phyloP scores from a whole-genome alignment of 2,329 filamentous ascomycete species.

The Monilinia fructigena region DNA sequence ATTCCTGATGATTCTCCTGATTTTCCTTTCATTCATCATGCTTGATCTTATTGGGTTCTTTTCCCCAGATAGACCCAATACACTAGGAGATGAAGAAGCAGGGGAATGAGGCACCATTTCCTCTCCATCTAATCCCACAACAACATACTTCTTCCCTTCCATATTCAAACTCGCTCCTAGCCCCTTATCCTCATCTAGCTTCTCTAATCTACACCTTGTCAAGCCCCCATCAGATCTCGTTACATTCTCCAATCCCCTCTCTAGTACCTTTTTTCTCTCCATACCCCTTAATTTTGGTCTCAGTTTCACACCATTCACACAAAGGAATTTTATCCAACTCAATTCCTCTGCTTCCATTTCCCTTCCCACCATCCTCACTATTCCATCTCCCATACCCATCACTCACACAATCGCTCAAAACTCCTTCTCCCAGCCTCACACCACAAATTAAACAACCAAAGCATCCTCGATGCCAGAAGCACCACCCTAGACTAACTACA shows the following conservation, averaged over 20 bases:
- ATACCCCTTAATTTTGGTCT: conserved; percentile 35
- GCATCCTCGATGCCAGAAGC: conserved; percentile 58
- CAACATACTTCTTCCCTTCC: not conserved
- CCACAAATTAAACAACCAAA: conserved; percentile 57
- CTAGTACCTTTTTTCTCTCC: conserved; percentile 40
- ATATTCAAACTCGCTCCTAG: not conserved
- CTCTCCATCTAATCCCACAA: conserved; percentile 23
- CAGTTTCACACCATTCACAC: conserved; percentile 49
- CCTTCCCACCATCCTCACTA: conserved; percentile 20
- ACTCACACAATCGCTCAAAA: conserved; percentile 7
- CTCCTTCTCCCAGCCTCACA: conserved; percentile 38
- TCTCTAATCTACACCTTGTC: conserved; percentile 47
- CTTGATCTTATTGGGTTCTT: conserved; percentile 15
- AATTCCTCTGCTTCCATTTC: conserved; percentile 29
- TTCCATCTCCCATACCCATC: conserved; percentile 1
- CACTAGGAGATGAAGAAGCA: not conserved
- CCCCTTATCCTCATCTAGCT: conserved; percentile 34
- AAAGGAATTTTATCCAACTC: conserved; percentile 52
- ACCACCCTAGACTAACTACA: conserved; percentile 59
- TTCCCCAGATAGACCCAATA: not conserved
- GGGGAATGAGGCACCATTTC: not conserved
- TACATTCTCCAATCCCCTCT: conserved; percentile 47
- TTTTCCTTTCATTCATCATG: conserved; percentile 23
- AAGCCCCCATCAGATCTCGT: conserved; percentile 49
- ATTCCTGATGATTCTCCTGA: conserved; percentile 23